These are phyloP conservation scores for Persicaria maculosa DNA, from an alignment of 148 eudicot species.

Conservation along the genomic window DNA sequence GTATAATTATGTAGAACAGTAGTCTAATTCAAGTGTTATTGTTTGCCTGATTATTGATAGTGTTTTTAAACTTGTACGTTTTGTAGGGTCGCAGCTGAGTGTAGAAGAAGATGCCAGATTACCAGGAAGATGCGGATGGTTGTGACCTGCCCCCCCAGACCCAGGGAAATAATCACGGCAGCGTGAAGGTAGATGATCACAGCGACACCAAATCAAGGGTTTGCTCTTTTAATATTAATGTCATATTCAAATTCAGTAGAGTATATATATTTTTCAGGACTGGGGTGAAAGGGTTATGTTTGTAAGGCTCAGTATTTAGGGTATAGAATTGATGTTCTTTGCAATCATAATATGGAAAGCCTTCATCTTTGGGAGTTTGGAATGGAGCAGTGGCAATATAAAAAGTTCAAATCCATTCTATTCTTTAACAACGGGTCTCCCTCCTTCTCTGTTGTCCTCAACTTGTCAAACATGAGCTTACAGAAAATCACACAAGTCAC, in stretches of 20 bases:
- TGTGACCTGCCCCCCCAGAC: conserved; percentile 35
- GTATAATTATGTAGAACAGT: neutral
- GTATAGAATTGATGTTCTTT: neutral
- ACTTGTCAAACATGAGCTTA: too few species aligned
- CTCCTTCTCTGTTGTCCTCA: too few species aligned
- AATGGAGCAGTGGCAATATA: neutral
- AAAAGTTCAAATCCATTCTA: too few species aligned
- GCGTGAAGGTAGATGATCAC: conserved; percentile 29
- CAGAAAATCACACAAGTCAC: too few species aligned
- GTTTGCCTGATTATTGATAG: neutral
- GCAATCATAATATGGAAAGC: neutral
- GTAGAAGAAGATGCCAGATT: conserved; percentile 40
- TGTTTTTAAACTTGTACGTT: neutral
- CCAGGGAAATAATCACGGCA: conserved; percentile 28
- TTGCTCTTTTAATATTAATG: neutral
- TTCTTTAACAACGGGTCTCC: too few species aligned
- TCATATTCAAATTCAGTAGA: neutral
- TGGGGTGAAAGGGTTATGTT: neutral
- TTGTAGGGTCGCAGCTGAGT: conserved; percentile 3
- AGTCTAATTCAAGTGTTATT: neutral
- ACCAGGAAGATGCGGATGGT: conserved; percentile 35
- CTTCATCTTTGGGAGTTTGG: neutral
- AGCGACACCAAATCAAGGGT: conserved; percentile 50
- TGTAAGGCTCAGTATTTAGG: too few species aligned
- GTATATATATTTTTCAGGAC: neutral